Conservation (phyloP, 495 filamentous ascomycete species). For the Chaetomium tenue region DNA sequence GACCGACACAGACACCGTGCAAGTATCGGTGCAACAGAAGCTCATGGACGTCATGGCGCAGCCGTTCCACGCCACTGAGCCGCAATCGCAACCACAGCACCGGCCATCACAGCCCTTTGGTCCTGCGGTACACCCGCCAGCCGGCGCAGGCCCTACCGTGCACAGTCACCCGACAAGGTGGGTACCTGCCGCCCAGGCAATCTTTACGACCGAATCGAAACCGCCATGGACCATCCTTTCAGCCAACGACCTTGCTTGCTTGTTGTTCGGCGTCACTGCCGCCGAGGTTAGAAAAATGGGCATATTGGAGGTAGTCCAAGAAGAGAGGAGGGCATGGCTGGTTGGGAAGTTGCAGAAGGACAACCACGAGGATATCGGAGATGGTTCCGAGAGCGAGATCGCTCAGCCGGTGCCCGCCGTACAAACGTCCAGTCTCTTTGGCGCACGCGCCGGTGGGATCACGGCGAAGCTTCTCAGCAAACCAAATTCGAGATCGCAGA, state of each 20-base stretch:
- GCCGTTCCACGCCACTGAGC: constrained; percentile 63
- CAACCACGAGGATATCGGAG: constrained; percentile 42
- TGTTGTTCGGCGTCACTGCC: constrained; percentile 93
- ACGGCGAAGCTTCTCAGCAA: constrained; percentile 86
- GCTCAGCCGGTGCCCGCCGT: constrained; percentile 48
- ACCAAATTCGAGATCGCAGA: constrained; percentile 67
- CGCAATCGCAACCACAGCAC: constrained; percentile 47
- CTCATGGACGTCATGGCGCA: constrained; percentile 86
- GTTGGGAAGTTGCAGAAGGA: constrained; percentile 72
- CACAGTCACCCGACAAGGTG: constrained; percentile 87
- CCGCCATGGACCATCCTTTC: constrained; percentile 93
- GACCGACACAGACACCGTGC: constrained; percentile 72
- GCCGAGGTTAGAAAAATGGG: constrained; percentile 92
- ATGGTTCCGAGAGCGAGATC: constrained; percentile 44
- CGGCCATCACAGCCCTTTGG: constrained; percentile 43
- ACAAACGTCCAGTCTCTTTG: constrained; percentile 51
- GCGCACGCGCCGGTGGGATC: constrained; percentile 67
- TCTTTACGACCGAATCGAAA: constrained; percentile 87
- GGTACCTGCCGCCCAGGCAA: constrained; percentile 88
- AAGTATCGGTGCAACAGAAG: constrained; percentile 71
- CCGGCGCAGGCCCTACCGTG: constrained; percentile 47
- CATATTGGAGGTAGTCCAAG: constrained; percentile 89
- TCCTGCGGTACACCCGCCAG: constrained; percentile 31
- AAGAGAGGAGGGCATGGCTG: constrained; percentile 86
- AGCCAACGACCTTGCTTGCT: constrained; percentile 95